Percentiles rank a stretch among this genome's conserved stretches.
These are phyloP conservation scores for Cryptococcus jaspeensis DNA, from an alignment of 1,284 basidiomycete genomes.

Conservation along the genomic window DNA sequence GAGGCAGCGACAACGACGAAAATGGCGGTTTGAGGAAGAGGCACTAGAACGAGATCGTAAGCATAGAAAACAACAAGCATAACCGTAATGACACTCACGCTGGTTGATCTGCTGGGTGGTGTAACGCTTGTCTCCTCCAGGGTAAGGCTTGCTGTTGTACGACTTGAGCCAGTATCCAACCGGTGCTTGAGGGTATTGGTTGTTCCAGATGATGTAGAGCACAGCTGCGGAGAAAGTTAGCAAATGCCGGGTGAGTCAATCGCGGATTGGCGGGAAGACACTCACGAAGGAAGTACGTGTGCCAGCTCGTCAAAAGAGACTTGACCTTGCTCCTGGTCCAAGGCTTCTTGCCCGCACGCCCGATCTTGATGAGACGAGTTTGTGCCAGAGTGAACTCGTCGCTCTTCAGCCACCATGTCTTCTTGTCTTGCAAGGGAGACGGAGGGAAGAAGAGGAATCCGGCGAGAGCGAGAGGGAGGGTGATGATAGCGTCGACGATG, in stretches of 20 bases:
- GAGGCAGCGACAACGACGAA: constrained; percentile 30
- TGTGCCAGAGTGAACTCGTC: constrained; percentile 19
- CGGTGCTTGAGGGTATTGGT: constrained; percentile 25
- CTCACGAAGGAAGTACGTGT: constrained; percentile 41
- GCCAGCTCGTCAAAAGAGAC: constrained; percentile 31
- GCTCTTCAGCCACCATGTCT: constrained; percentile 26
- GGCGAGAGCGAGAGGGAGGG: constrained; percentile 41
- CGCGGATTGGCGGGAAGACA: background rate
- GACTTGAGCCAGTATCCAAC: constrained; percentile 43
- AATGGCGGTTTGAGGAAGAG: constrained; percentile 27
- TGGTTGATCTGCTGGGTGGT: constrained; percentile 13
- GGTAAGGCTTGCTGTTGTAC: constrained; percentile 39
- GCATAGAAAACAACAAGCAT: background rate
- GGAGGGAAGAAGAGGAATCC: constrained; percentile 39
- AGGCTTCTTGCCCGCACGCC: constrained; percentile 17
- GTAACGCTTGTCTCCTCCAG: constrained; percentile 18
- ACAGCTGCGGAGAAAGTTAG: constrained; percentile 16
- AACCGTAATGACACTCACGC: constrained; percentile 1
- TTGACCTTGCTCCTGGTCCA: constrained; percentile 28
- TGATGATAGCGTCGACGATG: constrained; percentile 44
- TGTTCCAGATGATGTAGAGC: constrained; percentile 36
- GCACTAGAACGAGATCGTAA: constrained; percentile 13
- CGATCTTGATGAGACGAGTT: constrained; percentile 22
- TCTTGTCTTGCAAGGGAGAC: constrained; percentile 30
- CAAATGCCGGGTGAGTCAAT: background rate